Percentiles rank a stretch among this genome's conserved stretches.
Conservation (phyloP, 2,329 filamentous ascomycete genomes). For the Thelonectria discophora region DNA sequence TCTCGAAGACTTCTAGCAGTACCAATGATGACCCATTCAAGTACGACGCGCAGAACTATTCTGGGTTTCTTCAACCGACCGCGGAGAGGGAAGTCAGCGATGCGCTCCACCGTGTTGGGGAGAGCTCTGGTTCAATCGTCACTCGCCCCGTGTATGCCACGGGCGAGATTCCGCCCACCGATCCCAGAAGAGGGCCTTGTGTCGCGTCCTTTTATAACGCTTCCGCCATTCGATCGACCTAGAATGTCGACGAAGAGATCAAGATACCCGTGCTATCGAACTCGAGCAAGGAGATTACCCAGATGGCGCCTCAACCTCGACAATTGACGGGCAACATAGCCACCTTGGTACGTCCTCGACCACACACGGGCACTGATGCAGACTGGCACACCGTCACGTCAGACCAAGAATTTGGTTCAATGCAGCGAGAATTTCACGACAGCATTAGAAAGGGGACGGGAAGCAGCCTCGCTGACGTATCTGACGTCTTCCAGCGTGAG, state of each 20-base stretch:
- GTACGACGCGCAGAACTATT: slow-evolving; percentile 54
- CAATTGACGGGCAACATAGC: slow-evolving; percentile 30
- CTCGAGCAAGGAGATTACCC: slow-evolving; percentile 5
- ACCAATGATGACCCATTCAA: slow-evolving; percentile 55
- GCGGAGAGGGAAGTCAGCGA: slow-evolving; percentile 56
- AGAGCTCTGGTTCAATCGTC: slow-evolving; percentile 30
- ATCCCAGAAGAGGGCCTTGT: slow-evolving; percentile 16
- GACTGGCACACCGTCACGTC: slow-evolving; percentile 52
- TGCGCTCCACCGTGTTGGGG: slow-evolving; percentile 46
- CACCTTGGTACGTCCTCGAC: slow-evolving; percentile 29
- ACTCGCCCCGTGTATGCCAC: slow-evolving; percentile 10
- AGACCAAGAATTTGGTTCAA: slow-evolving; percentile 38
- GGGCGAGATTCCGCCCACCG: slow-evolving; percentile 8
- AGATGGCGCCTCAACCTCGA: slow-evolving; percentile 17
- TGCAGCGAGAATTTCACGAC: slow-evolving; percentile 36
- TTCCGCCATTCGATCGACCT: slow-evolving; percentile 49
- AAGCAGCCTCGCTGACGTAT: slow-evolving; percentile 57
- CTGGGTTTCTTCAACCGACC: slow-evolving; percentile 48
- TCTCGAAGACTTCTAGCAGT: slow-evolving; percentile 47
- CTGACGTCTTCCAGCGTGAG: slow-evolving; percentile 45
- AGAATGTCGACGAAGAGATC: slow-evolving; percentile 53
- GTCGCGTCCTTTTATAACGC: slow-evolving; percentile 48
- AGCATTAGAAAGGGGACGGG: slow-evolving; percentile 46
- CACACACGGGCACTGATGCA: slow-evolving; percentile 32
- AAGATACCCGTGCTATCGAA: slow-evolving; percentile 46